phyloP scores from a whole-genome alignment of 169 alveolate species.

The Eimeria acervulina region DNA sequence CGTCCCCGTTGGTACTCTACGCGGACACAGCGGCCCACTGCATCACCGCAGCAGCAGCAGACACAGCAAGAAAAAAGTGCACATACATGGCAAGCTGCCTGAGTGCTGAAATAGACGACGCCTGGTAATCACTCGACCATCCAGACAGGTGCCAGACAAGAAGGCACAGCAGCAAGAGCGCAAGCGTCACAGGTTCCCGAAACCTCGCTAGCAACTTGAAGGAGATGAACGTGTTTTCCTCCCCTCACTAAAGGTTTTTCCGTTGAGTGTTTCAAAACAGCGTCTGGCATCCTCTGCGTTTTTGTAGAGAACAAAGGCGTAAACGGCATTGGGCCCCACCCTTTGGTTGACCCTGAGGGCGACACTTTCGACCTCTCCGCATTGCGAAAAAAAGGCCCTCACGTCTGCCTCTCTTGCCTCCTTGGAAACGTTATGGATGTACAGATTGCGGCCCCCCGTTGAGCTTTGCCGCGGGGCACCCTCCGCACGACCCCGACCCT shows the following conservation, averaged over 20 bases:
- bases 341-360: constrained; percentile 74
- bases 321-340: constrained; percentile 79
- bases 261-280: constrained; percentile 82
- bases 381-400: constrained; percentile 74
- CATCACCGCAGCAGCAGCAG: not conserved
- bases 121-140: not conserved
- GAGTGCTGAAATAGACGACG: not conserved
- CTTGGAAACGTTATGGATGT: constrained; percentile 82
- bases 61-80: not conserved
- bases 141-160: not conserved
- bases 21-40: constrained; percentile 83
- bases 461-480: constrained; percentile 69
- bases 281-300: constrained; percentile 78
- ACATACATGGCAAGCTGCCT: not conserved
- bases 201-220: not conserved
- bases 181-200: not conserved
- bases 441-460: constrained; percentile 77
- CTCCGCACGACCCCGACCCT: constrained; percentile 68
- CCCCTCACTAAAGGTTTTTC: constrained; percentile 66
- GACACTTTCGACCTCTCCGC: constrained; percentile 79
- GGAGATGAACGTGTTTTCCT: not conserved
- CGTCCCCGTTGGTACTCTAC: constrained; percentile 82
- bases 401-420: constrained; percentile 80
- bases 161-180: not conserved
- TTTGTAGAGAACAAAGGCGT: constrained; percentile 78